Evolutionary conservation across 257 asterid genomes (phyloP).

Genomic region (Capsicum pubescens): DNA sequence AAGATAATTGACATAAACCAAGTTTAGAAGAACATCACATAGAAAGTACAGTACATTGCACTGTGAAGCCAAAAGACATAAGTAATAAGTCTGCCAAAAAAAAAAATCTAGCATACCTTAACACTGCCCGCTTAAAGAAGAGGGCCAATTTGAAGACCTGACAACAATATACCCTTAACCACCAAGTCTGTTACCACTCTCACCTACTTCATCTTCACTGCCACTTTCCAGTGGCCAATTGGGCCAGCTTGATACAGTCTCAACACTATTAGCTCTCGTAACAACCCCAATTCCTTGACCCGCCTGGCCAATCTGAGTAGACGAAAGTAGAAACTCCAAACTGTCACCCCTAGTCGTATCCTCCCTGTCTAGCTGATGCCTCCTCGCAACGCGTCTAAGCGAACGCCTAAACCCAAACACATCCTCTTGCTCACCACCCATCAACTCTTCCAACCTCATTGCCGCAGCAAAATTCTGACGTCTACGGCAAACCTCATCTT

Average conservation of each 20-base stretch:
- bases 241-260: conserved; percentile 78
- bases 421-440: conserved; percentile 59
- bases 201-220: conserved; percentile 48
- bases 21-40: conserved; percentile 2
- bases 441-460: conserved; percentile 64
- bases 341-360: conserved; percentile 44
- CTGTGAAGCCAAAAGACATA: background rate
- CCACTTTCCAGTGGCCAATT: conserved; percentile 64
- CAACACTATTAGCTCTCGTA: conserved; percentile 69
- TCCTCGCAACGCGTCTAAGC: conserved; percentile 62
- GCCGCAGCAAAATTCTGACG: conserved; percentile 47
- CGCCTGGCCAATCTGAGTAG: conserved; percentile 72
- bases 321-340: conserved; percentile 63
- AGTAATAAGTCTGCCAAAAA: background rate
- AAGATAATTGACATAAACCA: conserved; percentile 17
- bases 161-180: conserved; percentile 28
- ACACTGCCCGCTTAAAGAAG: conserved; percentile 10
- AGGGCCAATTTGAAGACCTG: conserved; percentile 27
- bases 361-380: conserved; percentile 28
- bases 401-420: conserved; percentile 58
- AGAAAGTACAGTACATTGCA: conserved; percentile 1
- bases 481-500: conserved; percentile 41
- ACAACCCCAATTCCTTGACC: conserved; percentile 63
- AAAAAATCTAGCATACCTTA: conserved; percentile 25
- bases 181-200: conserved; percentile 25